Evolutionary conservation across 768 basidiomycete species (phyloP).

Genomic region (Lyophyllum shimeji): DNA sequence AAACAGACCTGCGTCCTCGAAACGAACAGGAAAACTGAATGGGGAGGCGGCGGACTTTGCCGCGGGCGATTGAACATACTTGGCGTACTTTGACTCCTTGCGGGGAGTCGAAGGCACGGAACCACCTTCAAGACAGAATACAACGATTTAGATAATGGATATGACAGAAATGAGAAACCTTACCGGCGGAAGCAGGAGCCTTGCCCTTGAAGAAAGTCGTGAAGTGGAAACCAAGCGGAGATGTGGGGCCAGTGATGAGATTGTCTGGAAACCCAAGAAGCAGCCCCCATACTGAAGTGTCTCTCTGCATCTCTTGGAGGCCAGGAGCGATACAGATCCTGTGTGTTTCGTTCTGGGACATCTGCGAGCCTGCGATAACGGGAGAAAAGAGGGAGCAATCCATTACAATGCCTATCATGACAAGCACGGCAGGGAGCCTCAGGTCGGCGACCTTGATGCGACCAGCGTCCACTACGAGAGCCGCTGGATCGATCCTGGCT

Average conservation of each 20-base stretch:
- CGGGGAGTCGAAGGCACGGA: neutral
- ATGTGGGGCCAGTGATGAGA: constrained; percentile 1
- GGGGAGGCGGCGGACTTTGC: no score
- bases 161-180: no score
- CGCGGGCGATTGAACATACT: no score
- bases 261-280: constrained; percentile 1
- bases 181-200: no score
- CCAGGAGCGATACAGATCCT: no score
- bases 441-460: neutral
- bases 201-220: neutral
- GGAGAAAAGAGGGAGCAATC: neutral
- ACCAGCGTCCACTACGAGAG: neutral
- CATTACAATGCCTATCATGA: neutral
- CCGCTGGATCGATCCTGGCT: neutral
- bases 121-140: neutral
- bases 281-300: constrained; percentile 6
- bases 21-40: neutral
- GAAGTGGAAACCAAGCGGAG: constrained; percentile 1
- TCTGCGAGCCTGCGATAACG: neutral
- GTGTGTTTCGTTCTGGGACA: no score
- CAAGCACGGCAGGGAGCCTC: neutral
- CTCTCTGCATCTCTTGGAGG: neutral
- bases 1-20: neutral
- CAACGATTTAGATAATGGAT: neutral
- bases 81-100: neutral